phyloP scores from a whole-genome alignment of 768 basidiomycete species.

The Harrya chromipes region DNA sequence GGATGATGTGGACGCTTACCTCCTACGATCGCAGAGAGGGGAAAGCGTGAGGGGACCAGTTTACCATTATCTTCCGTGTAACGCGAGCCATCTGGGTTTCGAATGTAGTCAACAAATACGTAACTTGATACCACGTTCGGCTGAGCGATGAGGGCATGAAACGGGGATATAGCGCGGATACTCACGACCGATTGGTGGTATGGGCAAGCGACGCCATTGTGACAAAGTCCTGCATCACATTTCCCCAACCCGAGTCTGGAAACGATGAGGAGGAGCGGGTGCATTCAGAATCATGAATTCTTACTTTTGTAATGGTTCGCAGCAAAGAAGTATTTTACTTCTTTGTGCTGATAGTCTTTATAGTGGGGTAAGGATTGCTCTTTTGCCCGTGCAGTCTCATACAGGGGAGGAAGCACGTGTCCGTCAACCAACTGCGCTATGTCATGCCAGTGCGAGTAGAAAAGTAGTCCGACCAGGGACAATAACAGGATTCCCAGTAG shows the following conservation, averaged over 20 bases:
- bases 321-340: constrained; percentile 43
- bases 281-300: neutral
- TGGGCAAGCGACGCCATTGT: constrained; percentile 37
- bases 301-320: constrained; percentile 45
- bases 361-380: constrained; percentile 45
- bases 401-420: constrained; percentile 38
- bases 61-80: constrained; percentile 38
- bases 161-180: neutral
- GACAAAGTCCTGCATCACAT: constrained; percentile 40
- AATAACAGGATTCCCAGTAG: constrained; percentile 9
- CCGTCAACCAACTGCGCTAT: neutral
- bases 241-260: constrained; percentile 39
- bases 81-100: constrained; percentile 34
- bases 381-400: constrained; percentile 34
- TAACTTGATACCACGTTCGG: constrained; percentile 24
- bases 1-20: constrained; percentile 24
- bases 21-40: constrained; percentile 38
- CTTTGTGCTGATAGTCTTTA: constrained; percentile 31
- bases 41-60: constrained; percentile 38
- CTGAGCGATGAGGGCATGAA: neutral
- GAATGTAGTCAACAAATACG: constrained; percentile 44
- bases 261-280: neutral
- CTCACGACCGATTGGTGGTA: constrained; percentile 34
- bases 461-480: constrained; percentile 12
- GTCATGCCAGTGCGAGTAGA: constrained; percentile 10